These are phyloP conservation scores for Cenchrus purpureus DNA, from an alignment of 176 grass and related monocot species.

Conservation along the genomic window DNA sequence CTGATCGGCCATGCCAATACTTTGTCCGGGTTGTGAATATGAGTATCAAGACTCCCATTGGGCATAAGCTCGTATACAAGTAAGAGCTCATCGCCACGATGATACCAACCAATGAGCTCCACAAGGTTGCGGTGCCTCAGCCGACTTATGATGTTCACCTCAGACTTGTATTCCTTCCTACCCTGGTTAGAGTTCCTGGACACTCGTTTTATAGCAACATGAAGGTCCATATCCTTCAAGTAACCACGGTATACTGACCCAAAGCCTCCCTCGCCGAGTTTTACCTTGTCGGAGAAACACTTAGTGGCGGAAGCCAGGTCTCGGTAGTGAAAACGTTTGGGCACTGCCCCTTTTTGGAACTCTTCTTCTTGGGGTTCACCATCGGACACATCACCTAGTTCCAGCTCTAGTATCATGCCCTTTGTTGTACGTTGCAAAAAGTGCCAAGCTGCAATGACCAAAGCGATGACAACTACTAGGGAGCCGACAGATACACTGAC, in stretches of 20 bases:
- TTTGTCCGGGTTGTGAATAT: conserved; percentile 32
- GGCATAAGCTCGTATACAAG: conserved; percentile 46
- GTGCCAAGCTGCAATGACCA: background rate
- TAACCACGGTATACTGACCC: background rate
- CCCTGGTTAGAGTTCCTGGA: conserved; percentile 27
- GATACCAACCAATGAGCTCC: conserved; percentile 53
- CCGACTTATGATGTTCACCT: conserved; percentile 59
- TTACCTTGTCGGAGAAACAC: background rate
- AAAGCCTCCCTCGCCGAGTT: background rate
- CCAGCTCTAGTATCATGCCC: background rate
- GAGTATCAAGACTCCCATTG: conserved; percentile 50
- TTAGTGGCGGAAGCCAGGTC: background rate
- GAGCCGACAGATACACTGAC: background rate
- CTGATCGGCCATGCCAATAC: background rate
- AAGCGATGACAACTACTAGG: background rate
- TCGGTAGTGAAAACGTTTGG: background rate
- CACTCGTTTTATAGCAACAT: background rate
- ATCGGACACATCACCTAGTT: background rate
- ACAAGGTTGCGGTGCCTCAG: conserved; percentile 58
- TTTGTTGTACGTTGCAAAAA: background rate
- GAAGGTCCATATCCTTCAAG: background rate
- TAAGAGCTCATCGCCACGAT: conserved; percentile 18
- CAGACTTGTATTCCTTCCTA: conserved; percentile 51
- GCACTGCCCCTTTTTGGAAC: background rate
- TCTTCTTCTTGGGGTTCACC: background rate